phyloP scores from a whole-genome alignment of 257 asterid species.

The Avicennia marina region DNA sequence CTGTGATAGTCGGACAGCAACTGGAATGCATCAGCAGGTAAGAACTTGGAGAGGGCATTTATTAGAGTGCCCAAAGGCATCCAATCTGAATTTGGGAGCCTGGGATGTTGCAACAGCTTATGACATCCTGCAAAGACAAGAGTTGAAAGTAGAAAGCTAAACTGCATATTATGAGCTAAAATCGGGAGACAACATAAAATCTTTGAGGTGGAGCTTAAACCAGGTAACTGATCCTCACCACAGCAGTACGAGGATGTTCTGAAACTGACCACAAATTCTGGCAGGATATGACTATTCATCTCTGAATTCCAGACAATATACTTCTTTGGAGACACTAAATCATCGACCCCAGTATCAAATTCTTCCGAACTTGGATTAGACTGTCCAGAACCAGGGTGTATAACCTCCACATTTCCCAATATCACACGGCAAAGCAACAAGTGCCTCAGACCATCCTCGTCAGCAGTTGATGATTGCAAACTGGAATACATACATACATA shows the following conservation, averaged over 20 bases:
- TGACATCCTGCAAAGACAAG: too few species aligned
- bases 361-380: slow-evolving; percentile 44
- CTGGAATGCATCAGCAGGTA: slow-evolving; percentile 35
- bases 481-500: slow-evolving; percentile 20
- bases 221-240: slow-evolving; percentile 33
- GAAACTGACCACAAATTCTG: slow-evolving; percentile 47
- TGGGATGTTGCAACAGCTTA: slow-evolving; percentile 13
- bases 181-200: too few species aligned
- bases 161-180: too few species aligned
- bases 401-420: slow-evolving; percentile 42
- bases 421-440: slow-evolving; percentile 54
- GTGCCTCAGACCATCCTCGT: slow-evolving; percentile 42
- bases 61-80: slow-evolving; percentile 40
- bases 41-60: slow-evolving; percentile 30
- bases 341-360: slow-evolving; percentile 50
- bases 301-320: slow-evolving; percentile 51
- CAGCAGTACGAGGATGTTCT: slow-evolving; percentile 19
- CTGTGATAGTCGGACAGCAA: slow-evolving; percentile 28
- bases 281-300: slow-evolving; percentile 53
- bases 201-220: too few species aligned
- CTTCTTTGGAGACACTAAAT: slow-evolving; percentile 36
- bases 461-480: slow-evolving; percentile 30
- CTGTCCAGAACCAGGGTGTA: slow-evolving; percentile 30
- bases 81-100: slow-evolving; percentile 43
- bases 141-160: slow-evolving; percentile 5